phyloP scores from a whole-genome alignment of 192 early-diverging fungal genomes.

The Podila epigama region DNA sequence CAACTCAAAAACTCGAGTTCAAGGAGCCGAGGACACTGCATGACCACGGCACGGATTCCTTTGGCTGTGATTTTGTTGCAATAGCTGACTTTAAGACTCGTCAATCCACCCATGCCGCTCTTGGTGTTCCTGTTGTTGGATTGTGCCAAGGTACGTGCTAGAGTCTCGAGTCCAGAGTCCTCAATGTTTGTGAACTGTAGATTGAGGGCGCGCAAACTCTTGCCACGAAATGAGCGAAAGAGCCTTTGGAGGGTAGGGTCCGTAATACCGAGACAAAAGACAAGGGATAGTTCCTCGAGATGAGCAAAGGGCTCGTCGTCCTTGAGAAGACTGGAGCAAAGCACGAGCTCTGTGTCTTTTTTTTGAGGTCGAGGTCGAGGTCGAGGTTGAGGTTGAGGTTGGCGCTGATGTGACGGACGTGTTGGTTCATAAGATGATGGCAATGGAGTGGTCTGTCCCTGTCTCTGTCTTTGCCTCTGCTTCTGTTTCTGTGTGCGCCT shows the following conservation, averaged over 20 bases:
- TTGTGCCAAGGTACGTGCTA: background rate
- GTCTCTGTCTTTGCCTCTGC: background rate
- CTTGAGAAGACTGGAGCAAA: conserved; percentile 6
- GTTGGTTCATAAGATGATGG: background rate
- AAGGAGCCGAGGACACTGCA: conserved; percentile 11
- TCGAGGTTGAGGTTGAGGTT: no score
- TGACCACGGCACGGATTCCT: conserved; percentile 23
- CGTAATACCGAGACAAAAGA: conserved; percentile 40
- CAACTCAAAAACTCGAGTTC: conserved; percentile 43
- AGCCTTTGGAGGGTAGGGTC: conserved; percentile 23
- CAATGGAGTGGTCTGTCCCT: background rate
- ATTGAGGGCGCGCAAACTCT: conserved; percentile 21
- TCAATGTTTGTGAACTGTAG: conserved; percentile 46
- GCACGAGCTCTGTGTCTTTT: no score
- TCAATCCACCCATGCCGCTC: background rate
- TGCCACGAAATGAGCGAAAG: conserved; percentile 16
- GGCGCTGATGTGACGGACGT: background rate
- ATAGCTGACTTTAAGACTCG: conserved; percentile 19
- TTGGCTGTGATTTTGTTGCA: conserved; percentile 38
- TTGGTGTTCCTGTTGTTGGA: background rate
- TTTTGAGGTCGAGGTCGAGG: no score
- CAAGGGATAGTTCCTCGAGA: conserved; percentile 38
- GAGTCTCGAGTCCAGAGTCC: conserved; percentile 29
- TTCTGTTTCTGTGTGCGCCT: background rate
- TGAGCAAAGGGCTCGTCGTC: conserved; percentile 14